These are phyloP conservation scores for Botrytis medusae DNA, from an alignment of 2,329 filamentous ascomycete genomes.

Conservation along the genomic window DNA sequence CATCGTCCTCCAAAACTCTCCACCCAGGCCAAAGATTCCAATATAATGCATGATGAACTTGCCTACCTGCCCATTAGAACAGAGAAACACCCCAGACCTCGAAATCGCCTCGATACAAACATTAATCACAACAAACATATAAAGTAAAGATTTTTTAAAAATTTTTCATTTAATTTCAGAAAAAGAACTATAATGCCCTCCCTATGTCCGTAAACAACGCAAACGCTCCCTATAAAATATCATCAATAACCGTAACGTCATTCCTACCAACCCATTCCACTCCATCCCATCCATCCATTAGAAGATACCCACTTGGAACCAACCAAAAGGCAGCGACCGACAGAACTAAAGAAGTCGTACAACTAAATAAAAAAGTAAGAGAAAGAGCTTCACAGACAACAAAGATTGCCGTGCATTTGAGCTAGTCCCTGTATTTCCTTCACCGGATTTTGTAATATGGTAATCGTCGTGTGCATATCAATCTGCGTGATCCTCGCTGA, in stretches of 20 bases:
- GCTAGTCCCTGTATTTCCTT: constrained; percentile 9
- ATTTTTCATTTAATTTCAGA: neutral
- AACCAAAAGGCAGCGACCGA: constrained; percentile 3
- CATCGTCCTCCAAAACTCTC: no score
- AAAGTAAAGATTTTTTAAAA: neutral
- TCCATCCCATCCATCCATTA: constrained; percentile 4
- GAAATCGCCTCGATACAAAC: neutral
- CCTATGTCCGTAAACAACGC: neutral
- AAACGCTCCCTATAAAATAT: constrained; percentile 10
- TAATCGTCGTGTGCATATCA: constrained; percentile 3
- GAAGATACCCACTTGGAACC: neutral
- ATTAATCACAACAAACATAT: no score
- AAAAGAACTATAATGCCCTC: constrained; percentile 4
- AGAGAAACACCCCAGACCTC: neutral
- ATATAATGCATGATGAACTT: no score
- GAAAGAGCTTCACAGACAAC: constrained; percentile 16
- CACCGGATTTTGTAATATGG: neutral
- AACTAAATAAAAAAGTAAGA: neutral
- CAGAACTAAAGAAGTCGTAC: neutral
- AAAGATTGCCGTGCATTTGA: neutral
- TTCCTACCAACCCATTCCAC: neutral
- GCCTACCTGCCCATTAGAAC: no score
- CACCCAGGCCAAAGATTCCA: no score
- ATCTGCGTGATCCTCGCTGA: neutral
- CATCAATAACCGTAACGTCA: constrained; percentile 11